Percentiles rank a stretch among this genome's conserved stretches.
These are phyloP conservation scores for Thielaviopsis euricoi DNA, from an alignment of 2,329 filamentous ascomycete genomes.

Conservation along the genomic window DNA sequence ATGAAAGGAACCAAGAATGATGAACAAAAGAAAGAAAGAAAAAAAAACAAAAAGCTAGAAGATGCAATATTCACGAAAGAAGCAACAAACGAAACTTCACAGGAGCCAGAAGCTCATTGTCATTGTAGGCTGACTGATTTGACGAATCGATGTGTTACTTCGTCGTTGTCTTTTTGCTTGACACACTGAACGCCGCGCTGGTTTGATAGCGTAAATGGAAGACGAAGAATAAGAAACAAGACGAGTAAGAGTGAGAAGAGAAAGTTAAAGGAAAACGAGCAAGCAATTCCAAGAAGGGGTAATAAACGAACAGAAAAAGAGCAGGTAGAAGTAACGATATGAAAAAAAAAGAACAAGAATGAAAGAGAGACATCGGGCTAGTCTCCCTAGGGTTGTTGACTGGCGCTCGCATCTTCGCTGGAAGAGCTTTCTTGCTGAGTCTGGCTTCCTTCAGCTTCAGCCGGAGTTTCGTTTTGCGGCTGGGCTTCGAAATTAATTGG, in stretches of 20 bases:
- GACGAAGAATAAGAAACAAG: background rate
- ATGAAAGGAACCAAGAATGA: constrained; percentile 1
- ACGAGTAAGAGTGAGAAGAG: background rate
- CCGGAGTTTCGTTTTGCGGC: background rate
- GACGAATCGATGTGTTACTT: background rate
- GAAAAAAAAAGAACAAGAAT: background rate
- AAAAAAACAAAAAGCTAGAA: background rate
- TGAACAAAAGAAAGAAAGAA: background rate
- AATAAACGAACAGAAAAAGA: background rate
- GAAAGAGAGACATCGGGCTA: background rate
- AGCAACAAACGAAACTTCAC: background rate
- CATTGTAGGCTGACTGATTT: background rate
- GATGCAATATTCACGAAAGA: too few species aligned
- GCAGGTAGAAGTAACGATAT: background rate
- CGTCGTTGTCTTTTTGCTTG: background rate
- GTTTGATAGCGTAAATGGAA: background rate
- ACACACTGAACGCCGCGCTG: background rate
- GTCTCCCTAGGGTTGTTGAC: background rate
- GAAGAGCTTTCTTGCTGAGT: background rate
- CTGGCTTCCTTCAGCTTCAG: background rate
- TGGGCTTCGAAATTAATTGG: background rate
- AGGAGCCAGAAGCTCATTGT: background rate
- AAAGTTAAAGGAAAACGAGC: too few species aligned
- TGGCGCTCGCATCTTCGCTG: background rate
- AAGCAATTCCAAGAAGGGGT: too few species aligned